Conservation (phyloP, 2,329 filamentous ascomycete species). For the Amauroascus verrucosus region DNA sequence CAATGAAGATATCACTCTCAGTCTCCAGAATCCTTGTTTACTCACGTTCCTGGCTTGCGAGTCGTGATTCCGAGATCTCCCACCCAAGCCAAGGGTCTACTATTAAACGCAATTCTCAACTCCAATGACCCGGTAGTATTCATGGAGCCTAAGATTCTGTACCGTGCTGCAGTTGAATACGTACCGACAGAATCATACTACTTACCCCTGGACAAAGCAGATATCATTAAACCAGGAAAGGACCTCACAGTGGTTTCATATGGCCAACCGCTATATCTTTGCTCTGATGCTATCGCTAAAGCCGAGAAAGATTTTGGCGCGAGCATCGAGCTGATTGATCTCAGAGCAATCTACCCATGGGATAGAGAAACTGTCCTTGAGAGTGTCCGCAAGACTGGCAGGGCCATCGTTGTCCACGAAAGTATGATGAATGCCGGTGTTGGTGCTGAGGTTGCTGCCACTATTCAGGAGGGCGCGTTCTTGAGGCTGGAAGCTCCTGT, state of each 20-base stretch:
- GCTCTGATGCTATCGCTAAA: constrained; percentile 62
- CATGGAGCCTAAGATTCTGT: constrained; percentile 89
- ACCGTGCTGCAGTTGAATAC: constrained; percentile 83
- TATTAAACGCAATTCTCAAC: constrained; percentile 63
- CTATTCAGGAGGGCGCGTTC: constrained; percentile 81
- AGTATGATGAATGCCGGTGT: constrained; percentile 84
- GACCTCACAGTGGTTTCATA: constrained; percentile 81
- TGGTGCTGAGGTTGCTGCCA: constrained; percentile 78
- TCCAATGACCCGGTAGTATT: constrained; percentile 81
- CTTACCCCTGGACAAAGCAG: constrained; percentile 76
- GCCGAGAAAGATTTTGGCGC: constrained; percentile 61
- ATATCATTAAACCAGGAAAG: constrained; percentile 67
- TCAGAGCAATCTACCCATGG: constrained; percentile 86
- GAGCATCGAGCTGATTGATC: constrained; percentile 73
- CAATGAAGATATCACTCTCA: constrained; percentile 62
- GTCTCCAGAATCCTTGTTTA: constrained; percentile 78
- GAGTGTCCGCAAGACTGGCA: constrained; percentile 77
- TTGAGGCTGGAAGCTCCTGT: constrained; percentile 75
- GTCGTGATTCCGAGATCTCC: constrained; percentile 82
- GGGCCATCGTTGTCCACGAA: constrained; percentile 83
- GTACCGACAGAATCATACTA: constrained; percentile 71
- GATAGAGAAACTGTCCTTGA: constrained; percentile 68
- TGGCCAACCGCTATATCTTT: constrained; percentile 79
- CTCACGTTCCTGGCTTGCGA: constrained; percentile 72
- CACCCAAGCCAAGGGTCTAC: constrained; percentile 74